Conservation (phyloP, 495 filamentous ascomycete genomes). For the Aspergillus sclerotiicarbonarius region DNA sequence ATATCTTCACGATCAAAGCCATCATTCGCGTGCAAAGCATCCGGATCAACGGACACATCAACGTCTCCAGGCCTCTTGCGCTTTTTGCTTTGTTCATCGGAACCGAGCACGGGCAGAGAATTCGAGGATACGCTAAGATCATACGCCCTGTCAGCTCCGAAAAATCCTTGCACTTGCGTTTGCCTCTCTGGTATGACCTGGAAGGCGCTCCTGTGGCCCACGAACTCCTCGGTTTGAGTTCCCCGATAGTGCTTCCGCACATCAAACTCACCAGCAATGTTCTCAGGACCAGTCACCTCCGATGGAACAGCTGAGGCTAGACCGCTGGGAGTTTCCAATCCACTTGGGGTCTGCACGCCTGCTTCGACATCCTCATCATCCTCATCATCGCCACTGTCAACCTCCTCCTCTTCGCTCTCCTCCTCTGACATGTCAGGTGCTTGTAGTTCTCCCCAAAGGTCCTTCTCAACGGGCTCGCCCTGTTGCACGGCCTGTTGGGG, state of each 20-base stretch:
- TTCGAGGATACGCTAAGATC: slow-evolving; percentile 62
- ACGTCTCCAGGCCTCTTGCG: slow-evolving; percentile 94
- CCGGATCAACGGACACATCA: slow-evolving; percentile 85
- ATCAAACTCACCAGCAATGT: slow-evolving; percentile 83
- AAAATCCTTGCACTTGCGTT: slow-evolving; percentile 84
- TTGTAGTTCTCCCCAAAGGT: slow-evolving; percentile 92
- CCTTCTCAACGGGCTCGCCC: slow-evolving; percentile 82
- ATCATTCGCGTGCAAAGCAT: slow-evolving; percentile 66
- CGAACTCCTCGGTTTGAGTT: slow-evolving; percentile 82
- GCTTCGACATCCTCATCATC: slow-evolving; percentile 62
- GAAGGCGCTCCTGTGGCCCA: slow-evolving; percentile 72
- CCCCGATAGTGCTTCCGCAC: slow-evolving; percentile 84
- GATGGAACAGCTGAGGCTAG: slow-evolving; percentile 76
- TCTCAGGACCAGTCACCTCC: slow-evolving; percentile 69
- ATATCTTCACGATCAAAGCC: slow-evolving; percentile 67
- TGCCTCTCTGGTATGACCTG: slow-evolving; percentile 88
- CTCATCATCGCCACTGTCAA: slow-evolving; percentile 64
- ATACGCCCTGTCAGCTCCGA: slow-evolving; percentile 90
- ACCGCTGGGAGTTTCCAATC: slow-evolving; percentile 77
- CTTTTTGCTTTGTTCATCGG: slow-evolving; percentile 76
- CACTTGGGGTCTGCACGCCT: slow-evolving; percentile 71
- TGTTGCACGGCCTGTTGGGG: slow-evolving; percentile 57
- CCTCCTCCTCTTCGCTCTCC: slow-evolving; percentile 76
- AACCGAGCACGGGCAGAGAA: slow-evolving; percentile 70
- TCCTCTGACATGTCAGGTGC: slow-evolving; percentile 78